Base-by-base conservation (phyloP, 2,329 filamentous ascomycete genomes). In the Penicillium sp. region DNA sequence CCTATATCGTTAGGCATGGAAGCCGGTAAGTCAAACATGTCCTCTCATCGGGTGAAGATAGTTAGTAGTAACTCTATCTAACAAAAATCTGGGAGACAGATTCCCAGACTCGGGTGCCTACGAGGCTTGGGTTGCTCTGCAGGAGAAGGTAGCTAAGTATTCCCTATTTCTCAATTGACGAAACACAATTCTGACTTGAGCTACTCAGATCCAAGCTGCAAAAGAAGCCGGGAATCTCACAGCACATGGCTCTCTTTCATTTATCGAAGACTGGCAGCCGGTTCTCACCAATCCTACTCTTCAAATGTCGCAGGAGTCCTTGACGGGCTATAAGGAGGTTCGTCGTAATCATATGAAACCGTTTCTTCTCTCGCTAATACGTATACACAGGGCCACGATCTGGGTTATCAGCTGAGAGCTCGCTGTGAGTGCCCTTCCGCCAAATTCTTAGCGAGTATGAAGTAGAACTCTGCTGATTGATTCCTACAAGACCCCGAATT, bases 321-420 rank as follows among this genome's bases (percentile, higher is more conserved):
- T 81, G 5, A 86, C 84, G 1, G 86, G 86, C 0, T 83, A 82
- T 64, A 85, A 85, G 61, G 86, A 88, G 59, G 57, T 58, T n/a
- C n/a, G n/a, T 14, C 46, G 66, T 12, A 33, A 24, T 35, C 12
- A 70, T 80, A 0, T 77, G 79, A 42, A 80, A 82, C 57, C 73
- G 85, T 66, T 5, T 14, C 21, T n/a, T n/a, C 11, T 21, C 16
- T 2, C 35, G 21, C 47, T 50, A n/a, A 47, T n/a, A 35, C 1
- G 12, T 40, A 45, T 20, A 45, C 7, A 14, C 23, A 40, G 33
- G 53, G 46, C 20, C 35, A 43, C 21, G 47, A 56, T 23, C 38
- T 55, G 43, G 52, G 52, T n/a, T 55, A 55, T 18, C 52, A 55
- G n/a, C 21, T 55, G 6, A 40, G 52, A 26, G 45, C 52, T 40